Evolutionary conservation across 345 rosid genomes (phyloP).

Genomic region (Ceriops decandra): DNA sequence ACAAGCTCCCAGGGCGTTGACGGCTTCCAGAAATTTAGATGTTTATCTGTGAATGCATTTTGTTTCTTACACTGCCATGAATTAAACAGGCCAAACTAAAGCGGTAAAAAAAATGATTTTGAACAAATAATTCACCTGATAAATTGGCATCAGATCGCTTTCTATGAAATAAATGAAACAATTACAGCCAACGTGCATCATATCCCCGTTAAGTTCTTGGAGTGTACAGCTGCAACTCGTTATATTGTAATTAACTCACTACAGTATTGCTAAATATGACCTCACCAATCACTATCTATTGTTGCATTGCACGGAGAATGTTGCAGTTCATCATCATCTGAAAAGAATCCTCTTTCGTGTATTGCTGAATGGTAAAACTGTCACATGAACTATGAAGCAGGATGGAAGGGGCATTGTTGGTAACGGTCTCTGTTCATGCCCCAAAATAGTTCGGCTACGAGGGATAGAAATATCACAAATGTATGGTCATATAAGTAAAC

Average conservation of each 20-base stretch:
- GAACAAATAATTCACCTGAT: too few species aligned
- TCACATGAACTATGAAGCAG: conserved; percentile 7
- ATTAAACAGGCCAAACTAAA: too few species aligned
- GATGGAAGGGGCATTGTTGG: conserved; percentile 1
- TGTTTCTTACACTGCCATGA: too few species aligned
- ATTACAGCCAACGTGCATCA: too few species aligned
- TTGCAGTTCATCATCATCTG: conserved; percentile 3
- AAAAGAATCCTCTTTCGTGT: neutral
- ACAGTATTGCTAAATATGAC: neutral
- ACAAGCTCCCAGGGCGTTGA: too few species aligned
- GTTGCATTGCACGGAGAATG: neutral
- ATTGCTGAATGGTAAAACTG: conserved; percentile 2
- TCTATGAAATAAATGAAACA: too few species aligned
- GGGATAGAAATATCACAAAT: conserved; percentile 29
- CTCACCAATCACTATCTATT: neutral
- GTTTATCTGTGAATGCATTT: too few species aligned
- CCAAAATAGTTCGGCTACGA: neutral
- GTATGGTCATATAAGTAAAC: conserved; percentile 29
- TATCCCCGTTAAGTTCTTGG: neutral
- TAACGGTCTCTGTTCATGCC: conserved; percentile 15
- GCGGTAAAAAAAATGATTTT: too few species aligned
- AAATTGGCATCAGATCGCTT: too few species aligned
- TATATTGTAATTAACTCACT: conserved; percentile 7
- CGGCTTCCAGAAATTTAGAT: too few species aligned
- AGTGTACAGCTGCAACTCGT: conserved; percentile 10